Evolutionary conservation across 164 flowering plant genomes (phyloP).

Genomic region (Vitis rotundifolia): DNA sequence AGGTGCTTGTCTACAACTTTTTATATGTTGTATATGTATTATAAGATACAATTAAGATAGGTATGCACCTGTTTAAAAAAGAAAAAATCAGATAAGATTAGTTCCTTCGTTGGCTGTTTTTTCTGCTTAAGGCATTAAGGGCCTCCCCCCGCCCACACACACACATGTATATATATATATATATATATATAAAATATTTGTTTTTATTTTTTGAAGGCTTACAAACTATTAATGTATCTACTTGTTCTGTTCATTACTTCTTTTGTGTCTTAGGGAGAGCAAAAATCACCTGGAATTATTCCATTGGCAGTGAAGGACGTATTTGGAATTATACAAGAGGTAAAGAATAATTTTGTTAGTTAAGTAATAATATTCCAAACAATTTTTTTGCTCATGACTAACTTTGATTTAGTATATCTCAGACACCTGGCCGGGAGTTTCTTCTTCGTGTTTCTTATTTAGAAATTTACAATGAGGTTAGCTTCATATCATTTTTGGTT

Average conservation of each 20-base stretch:
- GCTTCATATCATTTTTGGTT: slow-evolving; percentile 12
- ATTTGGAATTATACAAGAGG: slow-evolving; percentile 86
- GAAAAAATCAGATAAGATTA: no score
- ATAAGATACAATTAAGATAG: no score
- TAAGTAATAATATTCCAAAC: background rate
- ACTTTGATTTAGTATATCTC: slow-evolving; percentile 18
- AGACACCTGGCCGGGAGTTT: slow-evolving; percentile 79
- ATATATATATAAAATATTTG: background rate
- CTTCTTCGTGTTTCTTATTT: slow-evolving; percentile 88
- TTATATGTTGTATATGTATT: no score
- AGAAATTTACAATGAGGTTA: slow-evolving; percentile 90
- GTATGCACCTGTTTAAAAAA: no score
- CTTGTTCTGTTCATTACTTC: background rate
- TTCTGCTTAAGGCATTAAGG: no score
- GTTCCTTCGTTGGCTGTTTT: no score
- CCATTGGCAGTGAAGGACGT: slow-evolving; percentile 88
- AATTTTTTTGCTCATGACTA: background rate
- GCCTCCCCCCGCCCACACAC: no score
- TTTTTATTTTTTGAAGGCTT: background rate
- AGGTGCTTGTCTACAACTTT: no score
- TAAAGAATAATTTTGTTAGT: slow-evolving; percentile 17
- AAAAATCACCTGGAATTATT: slow-evolving; percentile 80
- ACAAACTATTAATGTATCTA: background rate
- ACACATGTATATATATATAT: no score
- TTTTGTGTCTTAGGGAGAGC: slow-evolving; percentile 59